phyloP scores from a whole-genome alignment of 2,329 filamentous ascomycete species.

The Sclerotinia subarctica region DNA sequence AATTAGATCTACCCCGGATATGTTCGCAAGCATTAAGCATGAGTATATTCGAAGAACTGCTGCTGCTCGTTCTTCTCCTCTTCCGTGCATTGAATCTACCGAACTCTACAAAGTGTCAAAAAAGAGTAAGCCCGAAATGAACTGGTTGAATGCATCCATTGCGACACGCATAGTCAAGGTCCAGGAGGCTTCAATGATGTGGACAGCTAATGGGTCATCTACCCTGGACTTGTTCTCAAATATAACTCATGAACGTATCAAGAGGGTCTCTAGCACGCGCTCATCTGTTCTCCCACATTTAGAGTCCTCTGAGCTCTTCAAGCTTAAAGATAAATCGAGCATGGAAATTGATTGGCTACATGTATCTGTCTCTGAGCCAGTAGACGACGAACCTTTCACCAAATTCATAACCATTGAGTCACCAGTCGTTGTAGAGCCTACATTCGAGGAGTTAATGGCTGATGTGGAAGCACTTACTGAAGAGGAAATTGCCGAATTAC shows the following conservation, averaged over 20 bases:
- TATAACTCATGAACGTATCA: background rate
- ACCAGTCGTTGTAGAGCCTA: background rate
- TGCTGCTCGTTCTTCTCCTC: background rate
- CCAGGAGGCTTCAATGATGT: background rate
- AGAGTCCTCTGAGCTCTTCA: conserved; percentile 1
- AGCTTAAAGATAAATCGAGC: background rate
- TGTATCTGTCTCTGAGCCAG: background rate
- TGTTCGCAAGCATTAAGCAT: background rate
- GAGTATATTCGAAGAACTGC: background rate
- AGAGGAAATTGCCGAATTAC: conserved; percentile 2
- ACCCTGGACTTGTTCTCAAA: conserved; percentile 2
- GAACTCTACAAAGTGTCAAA: background rate
- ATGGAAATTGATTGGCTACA: background rate
- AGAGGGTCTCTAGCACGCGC: background rate
- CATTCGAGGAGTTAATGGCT: conserved; percentile 3
- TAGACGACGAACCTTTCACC: background rate
- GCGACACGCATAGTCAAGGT: background rate
- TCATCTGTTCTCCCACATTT: background rate
- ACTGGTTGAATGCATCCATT: background rate
- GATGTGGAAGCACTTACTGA: conserved; percentile 5
- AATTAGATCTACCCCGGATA: background rate
- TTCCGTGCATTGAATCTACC: background rate
- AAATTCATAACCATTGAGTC: background rate
- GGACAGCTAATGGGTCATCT: background rate
- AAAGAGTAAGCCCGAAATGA: background rate